Conservation (phyloP, 257 asterid genomes). For the Salvia miltiorrhiza region DNA sequence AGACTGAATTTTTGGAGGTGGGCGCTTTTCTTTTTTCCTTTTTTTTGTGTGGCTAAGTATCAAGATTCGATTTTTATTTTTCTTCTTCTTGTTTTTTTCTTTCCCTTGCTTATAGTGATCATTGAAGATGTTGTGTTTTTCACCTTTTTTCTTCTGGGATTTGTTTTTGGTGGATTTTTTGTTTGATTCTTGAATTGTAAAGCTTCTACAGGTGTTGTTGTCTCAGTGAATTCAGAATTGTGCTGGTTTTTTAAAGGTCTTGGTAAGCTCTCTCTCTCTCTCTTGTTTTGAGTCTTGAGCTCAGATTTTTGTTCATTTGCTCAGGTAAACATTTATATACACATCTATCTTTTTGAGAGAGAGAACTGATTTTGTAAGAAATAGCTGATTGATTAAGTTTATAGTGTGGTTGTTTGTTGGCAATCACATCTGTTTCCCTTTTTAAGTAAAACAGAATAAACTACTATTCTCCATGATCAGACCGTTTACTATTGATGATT, state of each 20-base stretch:
- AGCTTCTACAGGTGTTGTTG: not conserved
- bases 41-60: conserved; percentile 1
- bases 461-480: not conserved
- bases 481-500: conserved; percentile 5
- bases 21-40: not conserved
- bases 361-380: conserved; percentile 1
- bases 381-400: conserved; percentile 1
- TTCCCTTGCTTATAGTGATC: not conserved
- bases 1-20: conserved; percentile 5
- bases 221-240: not conserved
- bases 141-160: not conserved
- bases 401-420: not conserved
- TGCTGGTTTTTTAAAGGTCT: not conserved
- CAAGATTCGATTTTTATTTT: conserved; percentile 6
- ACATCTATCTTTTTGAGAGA: not conserved
- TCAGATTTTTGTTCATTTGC: not conserved
- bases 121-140: not conserved
- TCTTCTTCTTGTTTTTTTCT: no score
- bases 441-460: not conserved
- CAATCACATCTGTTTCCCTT: conserved; percentile 11
- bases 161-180: conserved; percentile 4
- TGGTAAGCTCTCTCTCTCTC: not conserved
- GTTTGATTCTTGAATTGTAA: not conserved
- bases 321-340: conserved; percentile 7
- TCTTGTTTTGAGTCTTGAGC: not conserved